A percentile compares a stretch with the other conserved stretches of the same genome.
These are phyloP conservation scores for Babesia bigemina DNA, from an alignment of 169 alveolate species.

Conservation along the genomic window DNA sequence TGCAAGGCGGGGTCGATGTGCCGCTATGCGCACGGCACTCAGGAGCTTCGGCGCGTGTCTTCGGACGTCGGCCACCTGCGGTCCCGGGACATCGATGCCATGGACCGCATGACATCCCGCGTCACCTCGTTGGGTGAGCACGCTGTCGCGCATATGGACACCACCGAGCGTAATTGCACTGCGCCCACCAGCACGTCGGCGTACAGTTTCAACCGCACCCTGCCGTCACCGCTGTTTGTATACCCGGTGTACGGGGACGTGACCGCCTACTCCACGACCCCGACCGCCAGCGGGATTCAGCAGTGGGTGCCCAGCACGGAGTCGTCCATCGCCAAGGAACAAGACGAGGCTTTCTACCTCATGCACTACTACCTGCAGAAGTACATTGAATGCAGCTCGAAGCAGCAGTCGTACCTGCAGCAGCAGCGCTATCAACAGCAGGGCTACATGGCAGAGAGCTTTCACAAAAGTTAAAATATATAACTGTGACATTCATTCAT, in stretches of 20 bases:
- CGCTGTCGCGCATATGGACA: not conserved
- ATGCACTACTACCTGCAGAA: constrained; percentile 52
- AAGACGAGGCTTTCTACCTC: constrained; percentile 43
- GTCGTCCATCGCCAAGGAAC: constrained; percentile 2
- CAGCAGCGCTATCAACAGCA: constrained; percentile 4
- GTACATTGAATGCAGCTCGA: constrained; percentile 54
- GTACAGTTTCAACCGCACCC: constrained; percentile 19
- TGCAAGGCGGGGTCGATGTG: constrained; percentile 74
- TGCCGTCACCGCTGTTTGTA: constrained; percentile 13
- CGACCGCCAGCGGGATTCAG: constrained; percentile 1
- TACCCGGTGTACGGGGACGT: constrained; percentile 24
- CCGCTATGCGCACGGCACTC: constrained; percentile 75
- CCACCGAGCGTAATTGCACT: constrained; percentile 5
- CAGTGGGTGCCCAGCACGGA: constrained; percentile 5
- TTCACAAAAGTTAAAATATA: constrained; percentile 8
- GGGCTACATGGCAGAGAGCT: not conserved
- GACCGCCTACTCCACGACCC: constrained; percentile 18
- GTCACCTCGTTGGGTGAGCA: not conserved
- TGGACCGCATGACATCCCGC: not conserved
- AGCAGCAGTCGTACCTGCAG: constrained; percentile 18
- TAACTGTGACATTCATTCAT: not conserved
- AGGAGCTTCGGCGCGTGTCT: constrained; percentile 60
- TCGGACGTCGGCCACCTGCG: not conserved
- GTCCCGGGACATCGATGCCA: not conserved
- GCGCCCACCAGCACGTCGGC: constrained; percentile 16